Evolutionary conservation across 1,284 basidiomycete genomes (phyloP), one percentile per base, ranked within the genome.

Genomic region (Cutaneotrichosporon sp.): DNA sequence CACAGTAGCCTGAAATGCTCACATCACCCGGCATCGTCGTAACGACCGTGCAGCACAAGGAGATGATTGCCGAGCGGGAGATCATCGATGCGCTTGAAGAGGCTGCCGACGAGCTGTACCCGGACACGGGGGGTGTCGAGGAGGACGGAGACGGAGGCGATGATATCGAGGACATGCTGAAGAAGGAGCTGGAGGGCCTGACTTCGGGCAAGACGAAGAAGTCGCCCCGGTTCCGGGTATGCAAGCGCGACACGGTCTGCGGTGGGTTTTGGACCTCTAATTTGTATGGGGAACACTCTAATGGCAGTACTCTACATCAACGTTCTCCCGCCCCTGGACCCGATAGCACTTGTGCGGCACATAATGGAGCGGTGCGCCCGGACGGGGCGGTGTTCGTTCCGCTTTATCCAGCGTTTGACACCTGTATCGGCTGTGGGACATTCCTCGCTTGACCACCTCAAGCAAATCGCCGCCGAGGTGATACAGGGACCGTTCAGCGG

Each of bases 61-160:
- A 73, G 52, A 54, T 54, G 31, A 58, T 57, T 9, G 71, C 71
- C 4, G 71, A 73, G 55, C 48, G 61, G 20, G 71, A 73, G 52
- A 45, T 73, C 25, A 56, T 73, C 25, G 61, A 71, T 8, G 61
- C 61, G 9, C 63, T 73, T 9, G 71, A 73, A 48, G 45, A 41
- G n/a, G 56, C 70, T 2, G 69, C 64, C 17, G 71, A 73, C 52
- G 68, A 65, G 51, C 54, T 73, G 19, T 71, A 73, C 45, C 69
- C 68, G 11, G 66, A 67, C 20, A 67, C 63, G 1, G 49, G 37
- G 14, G 51, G 52, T 12, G 61, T 47, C 8, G 63, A 52, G 17
- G 57, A 45, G 4, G 61, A 59, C 9, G 38, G 34, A 17, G 63
- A 59, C 19, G 65, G 62, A 12, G 67, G 68, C 31, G 42, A 59